phyloP scores from a whole-genome alignment of 164 flowering plant genomes.

The Aristolochia californica region DNA sequence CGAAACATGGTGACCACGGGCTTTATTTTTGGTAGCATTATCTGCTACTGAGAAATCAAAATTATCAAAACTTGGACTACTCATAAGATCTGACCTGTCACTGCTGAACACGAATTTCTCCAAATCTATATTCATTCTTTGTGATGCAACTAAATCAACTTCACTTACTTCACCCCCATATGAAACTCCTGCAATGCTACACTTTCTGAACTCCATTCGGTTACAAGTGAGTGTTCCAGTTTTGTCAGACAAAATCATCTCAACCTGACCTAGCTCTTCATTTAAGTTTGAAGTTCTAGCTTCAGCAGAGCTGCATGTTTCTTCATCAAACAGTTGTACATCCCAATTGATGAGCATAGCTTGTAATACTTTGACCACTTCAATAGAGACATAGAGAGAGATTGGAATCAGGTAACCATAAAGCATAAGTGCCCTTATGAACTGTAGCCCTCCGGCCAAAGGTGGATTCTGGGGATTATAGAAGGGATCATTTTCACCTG shows the following conservation, averaged over 20 bases:
- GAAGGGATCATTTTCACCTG: slow-evolving; percentile 34
- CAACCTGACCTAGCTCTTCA: slow-evolving; percentile 82
- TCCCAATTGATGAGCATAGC: slow-evolving; percentile 58
- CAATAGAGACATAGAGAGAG: slow-evolving; percentile 69
- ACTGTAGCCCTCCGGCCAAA: slow-evolving; percentile 46
- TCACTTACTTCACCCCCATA: slow-evolving; percentile 59
- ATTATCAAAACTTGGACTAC: slow-evolving; percentile 25
- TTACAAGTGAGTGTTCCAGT: slow-evolving; percentile 83
- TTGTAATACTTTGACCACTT: slow-evolving; percentile 73
- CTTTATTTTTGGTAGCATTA: slow-evolving; percentile 10
- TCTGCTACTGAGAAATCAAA: slow-evolving; percentile 21
- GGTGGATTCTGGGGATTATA: slow-evolving; percentile 36
- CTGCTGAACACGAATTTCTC: slow-evolving; percentile 16
- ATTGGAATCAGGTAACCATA: slow-evolving; percentile 69
- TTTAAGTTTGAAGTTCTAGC: slow-evolving; percentile 77
- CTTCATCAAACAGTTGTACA: slow-evolving; percentile 51
- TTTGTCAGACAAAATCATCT: slow-evolving; percentile 69
- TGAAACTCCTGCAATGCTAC: slow-evolving; percentile 54
- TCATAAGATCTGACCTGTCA: slow-evolving; percentile 5
- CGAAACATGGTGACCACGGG: slow-evolving; percentile 9
- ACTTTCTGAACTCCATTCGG: slow-evolving; percentile 75
- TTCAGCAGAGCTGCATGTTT: slow-evolving; percentile 40
- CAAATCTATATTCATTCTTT: slow-evolving; percentile 20
- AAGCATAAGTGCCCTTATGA: slow-evolving; percentile 52
- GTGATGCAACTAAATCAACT: slow-evolving; percentile 48